These are phyloP conservation scores for Aureobasidium sp. DNA, from an alignment of 2,329 filamentous ascomycete genomes.

Conservation along the genomic window DNA sequence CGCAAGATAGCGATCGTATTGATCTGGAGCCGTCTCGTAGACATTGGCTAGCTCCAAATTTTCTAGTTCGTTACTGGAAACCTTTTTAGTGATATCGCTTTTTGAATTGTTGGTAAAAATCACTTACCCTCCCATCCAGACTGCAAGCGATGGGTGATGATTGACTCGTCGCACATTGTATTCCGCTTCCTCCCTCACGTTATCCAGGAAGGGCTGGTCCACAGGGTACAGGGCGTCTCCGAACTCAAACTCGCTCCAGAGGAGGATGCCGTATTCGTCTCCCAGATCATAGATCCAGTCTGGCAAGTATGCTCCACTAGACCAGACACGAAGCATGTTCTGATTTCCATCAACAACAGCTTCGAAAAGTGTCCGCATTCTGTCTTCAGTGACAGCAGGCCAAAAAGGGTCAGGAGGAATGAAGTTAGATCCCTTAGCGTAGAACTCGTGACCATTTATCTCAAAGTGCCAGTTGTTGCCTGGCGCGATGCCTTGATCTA, in stretches of 20 bases:
- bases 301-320: constrained; percentile 52
- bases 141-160: constrained; percentile 43
- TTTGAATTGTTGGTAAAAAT: too few relatives aligned
- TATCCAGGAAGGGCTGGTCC: constrained; percentile 47
- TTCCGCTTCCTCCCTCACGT: constrained; percentile 48
- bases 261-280: constrained; percentile 53
- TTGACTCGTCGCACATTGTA: constrained; percentile 57
- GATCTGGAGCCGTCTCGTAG: constrained; percentile 35
- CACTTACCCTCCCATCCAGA: neutral
- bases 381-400: constrained; percentile 49
- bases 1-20: constrained; percentile 37
- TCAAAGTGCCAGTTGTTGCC: constrained; percentile 60
- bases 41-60: constrained; percentile 44
- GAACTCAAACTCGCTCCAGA: constrained; percentile 60
- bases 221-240: constrained; percentile 55
- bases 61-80: constrained; percentile 51
- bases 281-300: constrained; percentile 59
- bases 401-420: constrained; percentile 58
- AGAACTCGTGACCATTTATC: constrained; percentile 58
- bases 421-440: constrained; percentile 58
- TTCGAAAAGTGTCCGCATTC: constrained; percentile 49
- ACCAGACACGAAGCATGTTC: constrained; percentile 59
- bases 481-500: constrained; percentile 48
- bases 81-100: constrained; percentile 37
- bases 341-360: constrained; percentile 52